Conservation (phyloP, 148 eudicot genomes). For the Rheum nobile region DNA sequence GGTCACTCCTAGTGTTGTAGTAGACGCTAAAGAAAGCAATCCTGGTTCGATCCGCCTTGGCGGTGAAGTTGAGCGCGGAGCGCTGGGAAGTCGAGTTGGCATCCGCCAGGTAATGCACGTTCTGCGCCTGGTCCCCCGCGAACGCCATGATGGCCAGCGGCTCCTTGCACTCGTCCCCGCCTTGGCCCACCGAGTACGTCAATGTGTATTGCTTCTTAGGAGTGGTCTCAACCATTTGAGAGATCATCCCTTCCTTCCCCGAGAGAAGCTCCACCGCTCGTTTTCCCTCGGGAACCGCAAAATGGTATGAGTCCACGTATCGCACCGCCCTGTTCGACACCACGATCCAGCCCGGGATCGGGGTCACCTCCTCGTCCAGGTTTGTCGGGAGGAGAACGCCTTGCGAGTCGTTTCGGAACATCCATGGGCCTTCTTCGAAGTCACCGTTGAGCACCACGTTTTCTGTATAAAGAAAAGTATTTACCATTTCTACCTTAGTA, state of each 20-base stretch:
- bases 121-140: constrained; percentile 91
- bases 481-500: too few species aligned
- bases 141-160: constrained; percentile 90
- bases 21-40: constrained; percentile 85
- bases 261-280: constrained; percentile 81
- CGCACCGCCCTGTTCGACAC: constrained; percentile 92
- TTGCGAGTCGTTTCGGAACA: constrained; percentile 74
- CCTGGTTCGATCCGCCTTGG: constrained; percentile 78
- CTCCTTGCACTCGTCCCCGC: constrained; percentile 65
- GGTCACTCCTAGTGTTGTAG: constrained; percentile 91
- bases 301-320: constrained; percentile 78
- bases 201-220: constrained; percentile 63
- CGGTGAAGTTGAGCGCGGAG: constrained; percentile 63
- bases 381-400: constrained; percentile 91
- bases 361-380: constrained; percentile 67
- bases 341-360: constrained; percentile 91
- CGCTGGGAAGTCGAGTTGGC: constrained; percentile 48
- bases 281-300: constrained; percentile 63
- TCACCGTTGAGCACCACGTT: constrained; percentile 82
- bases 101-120: constrained; percentile 55
- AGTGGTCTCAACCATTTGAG: constrained; percentile 79
- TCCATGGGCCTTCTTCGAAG: constrained; percentile 92
- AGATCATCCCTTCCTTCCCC: constrained; percentile 93
- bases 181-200: constrained; percentile 66
- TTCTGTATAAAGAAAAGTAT: constrained; percentile 22